Conservation (phyloP, 306 rosid genomes). For the Cotoneaster glaucophyllus region DNA sequence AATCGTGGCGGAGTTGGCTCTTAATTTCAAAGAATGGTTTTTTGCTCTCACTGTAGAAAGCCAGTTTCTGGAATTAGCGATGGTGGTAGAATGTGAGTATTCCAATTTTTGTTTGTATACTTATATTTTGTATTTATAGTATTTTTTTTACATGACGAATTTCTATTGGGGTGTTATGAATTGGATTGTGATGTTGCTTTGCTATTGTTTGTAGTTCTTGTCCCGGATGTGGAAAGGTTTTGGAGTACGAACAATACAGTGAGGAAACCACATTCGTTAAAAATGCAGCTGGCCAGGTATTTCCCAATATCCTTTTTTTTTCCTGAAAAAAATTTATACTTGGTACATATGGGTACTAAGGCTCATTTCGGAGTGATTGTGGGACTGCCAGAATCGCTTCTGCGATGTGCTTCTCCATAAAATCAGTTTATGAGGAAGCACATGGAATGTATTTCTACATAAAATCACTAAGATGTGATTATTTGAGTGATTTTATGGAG, state of each 20-base stretch:
- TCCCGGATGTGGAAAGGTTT: slow-evolving; percentile 21
- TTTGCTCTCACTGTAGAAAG: not conserved
- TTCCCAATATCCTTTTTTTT: not conserved
- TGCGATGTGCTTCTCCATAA: too few relatives aligned
- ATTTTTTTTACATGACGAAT: not conserved
- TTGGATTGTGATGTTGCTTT: not conserved
- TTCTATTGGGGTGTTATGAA: too few relatives aligned
- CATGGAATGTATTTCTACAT: too few relatives aligned
- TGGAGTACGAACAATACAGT: slow-evolving; percentile 12
- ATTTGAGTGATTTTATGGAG: too few relatives aligned
- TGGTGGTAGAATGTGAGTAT: not conserved
- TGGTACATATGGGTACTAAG: not conserved
- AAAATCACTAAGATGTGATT: too few relatives aligned
- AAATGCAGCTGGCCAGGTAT: slow-evolving; percentile 16
- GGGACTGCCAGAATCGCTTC: too few relatives aligned
- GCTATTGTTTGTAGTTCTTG: slow-evolving; percentile 9
- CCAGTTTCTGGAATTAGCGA: not conserved
- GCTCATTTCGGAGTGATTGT: too few relatives aligned
- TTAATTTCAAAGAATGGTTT: not conserved
- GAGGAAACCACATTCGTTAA: slow-evolving; percentile 16
- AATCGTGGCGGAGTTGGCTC: not conserved
- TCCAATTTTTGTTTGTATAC: not conserved
- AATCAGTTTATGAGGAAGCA: too few relatives aligned
- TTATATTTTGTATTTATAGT: not conserved
- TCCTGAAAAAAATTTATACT: too few relatives aligned